A percentile compares a stretch with the other conserved stretches of the same genome.
Evolutionary conservation across 2,329 filamentous ascomycete genomes (phyloP).

Genomic region (Penicillium sp.): DNA sequence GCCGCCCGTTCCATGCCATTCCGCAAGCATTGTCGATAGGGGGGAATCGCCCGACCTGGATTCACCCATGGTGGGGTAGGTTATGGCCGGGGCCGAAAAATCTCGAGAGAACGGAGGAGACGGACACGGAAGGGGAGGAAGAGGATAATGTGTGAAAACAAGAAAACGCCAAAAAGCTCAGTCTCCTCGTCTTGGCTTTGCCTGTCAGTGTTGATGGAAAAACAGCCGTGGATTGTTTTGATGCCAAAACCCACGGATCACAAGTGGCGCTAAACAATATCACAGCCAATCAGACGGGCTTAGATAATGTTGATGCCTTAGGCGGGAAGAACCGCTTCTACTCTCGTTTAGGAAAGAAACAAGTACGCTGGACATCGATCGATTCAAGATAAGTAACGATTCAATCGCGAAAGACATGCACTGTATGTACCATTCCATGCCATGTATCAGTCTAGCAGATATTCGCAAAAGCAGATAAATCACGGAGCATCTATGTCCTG

Average conservation of each 20-base stretch:
- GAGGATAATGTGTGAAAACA: not conserved
- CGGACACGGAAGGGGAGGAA: conserved; percentile 3
- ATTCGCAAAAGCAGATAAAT: not conserved
- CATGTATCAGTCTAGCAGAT: conserved; percentile 2
- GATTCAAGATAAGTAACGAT: not conserved
- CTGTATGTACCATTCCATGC: conserved; percentile 1
- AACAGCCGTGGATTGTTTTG: conserved; percentile 69
- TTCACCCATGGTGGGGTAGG: conserved; percentile 61
- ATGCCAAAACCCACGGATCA: conserved; percentile 41
- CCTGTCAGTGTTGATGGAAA: conserved; percentile 26
- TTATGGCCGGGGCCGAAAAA: conserved; percentile 14
- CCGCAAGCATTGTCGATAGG: conserved; percentile 22
- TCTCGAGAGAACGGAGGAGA: conserved; percentile 6
- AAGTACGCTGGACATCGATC: not conserved
- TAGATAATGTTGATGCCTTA: conserved; percentile 41
- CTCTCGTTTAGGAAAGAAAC: not conserved
- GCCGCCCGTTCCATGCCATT: conserved; percentile 12
- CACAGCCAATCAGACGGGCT: conserved; percentile 50
- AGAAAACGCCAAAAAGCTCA: conserved; percentile 15
- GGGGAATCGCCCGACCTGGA: conserved; percentile 54
- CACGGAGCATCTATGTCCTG: conserved; percentile 11
- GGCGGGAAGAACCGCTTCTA: not conserved
- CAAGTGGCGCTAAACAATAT: conserved; percentile 20
- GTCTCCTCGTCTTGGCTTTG: conserved; percentile 18
- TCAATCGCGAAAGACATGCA: too few species aligned